Conservation (phyloP, 2,329 filamentous ascomycete genomes). For the Diaporthe vexans region DNA sequence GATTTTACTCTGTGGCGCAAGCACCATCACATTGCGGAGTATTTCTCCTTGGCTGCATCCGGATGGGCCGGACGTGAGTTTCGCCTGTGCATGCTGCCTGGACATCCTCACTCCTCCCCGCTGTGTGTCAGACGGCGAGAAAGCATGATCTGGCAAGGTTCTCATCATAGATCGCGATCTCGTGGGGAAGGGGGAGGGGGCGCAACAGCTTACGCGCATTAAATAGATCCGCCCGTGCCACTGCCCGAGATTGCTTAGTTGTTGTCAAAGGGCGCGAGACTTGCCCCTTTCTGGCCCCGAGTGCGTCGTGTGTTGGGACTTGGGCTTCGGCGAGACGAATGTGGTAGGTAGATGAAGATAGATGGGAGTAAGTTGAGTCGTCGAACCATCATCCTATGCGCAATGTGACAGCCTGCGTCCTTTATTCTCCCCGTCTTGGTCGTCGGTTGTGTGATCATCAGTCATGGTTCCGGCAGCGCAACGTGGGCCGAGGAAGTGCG, state of each 20-base stretch:
- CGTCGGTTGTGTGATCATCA: background rate
- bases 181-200: background rate
- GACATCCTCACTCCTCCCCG: background rate
- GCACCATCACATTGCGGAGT: background rate
- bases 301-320: background rate
- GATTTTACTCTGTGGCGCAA: background rate
- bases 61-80: background rate
- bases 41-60: background rate
- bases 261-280: background rate
- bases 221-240: background rate
- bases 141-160: conserved; percentile 12
- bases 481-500: background rate
- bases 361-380: background rate
- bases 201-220: background rate
- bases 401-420: background rate
- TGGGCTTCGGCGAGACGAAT: conserved; percentile 17
- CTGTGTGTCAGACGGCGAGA: background rate
- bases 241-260: background rate
- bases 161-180: conserved; percentile 6
- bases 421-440: background rate
- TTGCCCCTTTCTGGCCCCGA: conserved; percentile 1
- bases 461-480: no score
- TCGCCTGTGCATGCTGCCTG: background rate
- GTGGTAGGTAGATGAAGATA: background rate
- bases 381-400: background rate